phyloP scores from a whole-genome alignment of 2,329 filamentous ascomycete species.

The Bipolaris sorokiniana region DNA sequence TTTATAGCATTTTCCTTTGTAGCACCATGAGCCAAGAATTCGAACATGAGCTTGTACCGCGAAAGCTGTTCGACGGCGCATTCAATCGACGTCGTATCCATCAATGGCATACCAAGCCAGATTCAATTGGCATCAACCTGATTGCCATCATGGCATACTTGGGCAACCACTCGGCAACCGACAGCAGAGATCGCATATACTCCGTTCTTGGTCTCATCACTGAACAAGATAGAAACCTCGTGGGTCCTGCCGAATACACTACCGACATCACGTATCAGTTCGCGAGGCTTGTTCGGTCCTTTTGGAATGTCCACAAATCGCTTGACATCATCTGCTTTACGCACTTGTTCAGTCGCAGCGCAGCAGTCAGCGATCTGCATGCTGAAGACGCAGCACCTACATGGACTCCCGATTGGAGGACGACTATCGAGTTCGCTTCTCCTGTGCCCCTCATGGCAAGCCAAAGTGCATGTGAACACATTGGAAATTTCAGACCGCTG shows the following conservation, averaged over 20 bases:
- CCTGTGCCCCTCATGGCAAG: conserved; percentile 46
- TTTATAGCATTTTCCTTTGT: no score
- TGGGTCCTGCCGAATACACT: no score
- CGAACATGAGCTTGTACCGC: no score
- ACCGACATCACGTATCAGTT: conserved; percentile 9
- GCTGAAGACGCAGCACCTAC: conserved; percentile 24
- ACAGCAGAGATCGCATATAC: conserved; percentile 39
- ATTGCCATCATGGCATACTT: conserved; percentile 39
- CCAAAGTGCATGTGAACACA: conserved; percentile 36
- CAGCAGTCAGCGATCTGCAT: conserved; percentile 21
- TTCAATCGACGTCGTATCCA: no score
- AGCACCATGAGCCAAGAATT: no score
- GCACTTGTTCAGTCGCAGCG: conserved; percentile 36
- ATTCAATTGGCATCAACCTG: conserved; percentile 4
- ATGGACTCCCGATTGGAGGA: conserved; percentile 41
- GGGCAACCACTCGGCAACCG: conserved; percentile 37
- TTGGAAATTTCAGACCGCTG: conserved; percentile 41
- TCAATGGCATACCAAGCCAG: no score
- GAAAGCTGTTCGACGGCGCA: no score
- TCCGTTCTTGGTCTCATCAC: conserved; percentile 40
- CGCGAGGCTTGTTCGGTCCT: conserved; percentile 37
- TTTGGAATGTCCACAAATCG: conserved; percentile 30
- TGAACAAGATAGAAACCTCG: conserved; percentile 20
- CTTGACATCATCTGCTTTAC: conserved; percentile 42
- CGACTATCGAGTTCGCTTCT: conserved; percentile 33